A percentile compares a stretch with the other conserved stretches of the same genome.
phyloP scores from a whole-genome alignment of 177 flowering plant genomes.

The Tripterygium wilfordii region DNA sequence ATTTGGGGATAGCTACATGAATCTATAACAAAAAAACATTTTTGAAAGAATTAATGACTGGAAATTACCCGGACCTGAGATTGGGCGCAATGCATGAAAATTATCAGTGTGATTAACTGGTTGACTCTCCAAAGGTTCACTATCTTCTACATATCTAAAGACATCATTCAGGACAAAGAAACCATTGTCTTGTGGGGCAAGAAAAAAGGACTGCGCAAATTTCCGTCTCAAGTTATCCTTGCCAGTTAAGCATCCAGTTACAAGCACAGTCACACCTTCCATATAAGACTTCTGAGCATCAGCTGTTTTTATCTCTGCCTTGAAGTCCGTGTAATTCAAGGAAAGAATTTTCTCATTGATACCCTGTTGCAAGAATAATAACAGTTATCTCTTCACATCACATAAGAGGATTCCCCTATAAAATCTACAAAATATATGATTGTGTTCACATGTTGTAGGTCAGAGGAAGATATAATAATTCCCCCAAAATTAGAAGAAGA shows the following conservation, averaged over 20 bases:
- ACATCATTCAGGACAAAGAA: slow-evolving; percentile 80
- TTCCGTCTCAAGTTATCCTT: slow-evolving; percentile 57
- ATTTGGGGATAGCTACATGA: too few species aligned
- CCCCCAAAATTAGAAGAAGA: too few species aligned
- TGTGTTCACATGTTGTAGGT: too few species aligned
- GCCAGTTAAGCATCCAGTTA: slow-evolving; percentile 76
- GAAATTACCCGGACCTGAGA: slow-evolving; percentile 43
- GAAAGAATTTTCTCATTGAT: slow-evolving; percentile 77
- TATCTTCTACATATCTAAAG: slow-evolving; percentile 63
- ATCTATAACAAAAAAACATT: too few species aligned
- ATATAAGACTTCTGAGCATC: slow-evolving; percentile 76
- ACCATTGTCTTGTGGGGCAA: slow-evolving; percentile 86
- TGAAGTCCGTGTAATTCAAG: slow-evolving; percentile 45
- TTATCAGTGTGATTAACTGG: slow-evolving; percentile 20
- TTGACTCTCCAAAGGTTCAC: slow-evolving; percentile 18
- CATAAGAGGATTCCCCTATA: too few species aligned
- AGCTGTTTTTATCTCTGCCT: slow-evolving; percentile 76
- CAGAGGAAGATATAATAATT: too few species aligned
- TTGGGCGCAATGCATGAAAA: slow-evolving; percentile 15
- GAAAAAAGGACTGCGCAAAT: slow-evolving; percentile 76
- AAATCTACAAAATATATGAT: too few species aligned
- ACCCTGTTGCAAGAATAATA: slow-evolving; percentile 38
- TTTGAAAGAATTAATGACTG: not conserved
- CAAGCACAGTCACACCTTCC: slow-evolving; percentile 69
- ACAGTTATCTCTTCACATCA: not conserved